Base-by-base conservation (phyloP, 257 asterid genomes). In the Echites panduratus region DNA sequence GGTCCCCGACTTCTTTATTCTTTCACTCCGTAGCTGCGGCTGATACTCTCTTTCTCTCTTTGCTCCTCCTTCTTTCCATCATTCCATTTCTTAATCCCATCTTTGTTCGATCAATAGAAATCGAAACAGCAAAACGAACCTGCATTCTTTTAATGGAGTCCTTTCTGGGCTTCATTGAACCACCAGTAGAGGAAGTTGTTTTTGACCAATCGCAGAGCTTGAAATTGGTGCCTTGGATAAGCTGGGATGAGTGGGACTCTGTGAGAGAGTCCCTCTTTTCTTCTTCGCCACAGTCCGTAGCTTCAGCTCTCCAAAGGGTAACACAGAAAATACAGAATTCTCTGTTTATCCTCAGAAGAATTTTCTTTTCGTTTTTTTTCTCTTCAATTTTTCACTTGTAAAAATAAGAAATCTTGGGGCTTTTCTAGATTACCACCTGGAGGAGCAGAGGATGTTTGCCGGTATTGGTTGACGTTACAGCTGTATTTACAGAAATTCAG, bases 201-300 rank as follows among this genome's bases (percentile, higher is more conserved):
- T 84, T 81, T n/a, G n/a, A n/a, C 50, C 83, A 83, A 27, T 70
- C 83, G 17, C 79, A 58, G 41, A 58, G 87, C 65, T 81, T 79
- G 82, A 93, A 88, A 85, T 79, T 82, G 78, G 98, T 90, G 48
- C 97, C 96, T 1, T 93, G 98, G 98, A 79, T 89, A 10, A 85
- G 80, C 83, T 90, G 97, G 98, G 96, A 85, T 50, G 96, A 91
- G 73, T 93, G 97, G 98, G 78, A 69, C 70, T 80, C 80, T 45
- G 90, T 89, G 61, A 80, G 78, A 45, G 75, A 70, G 45, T 87
- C 92, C 38, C 88, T 93, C 66, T 91, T 93, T 79, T 91, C 96
- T 57, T 77, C 94, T 61, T 79, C 90, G 67, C 84, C 87, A 1
- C 72, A 74, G 52, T 84, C 86, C 27, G 81, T 86, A 17, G 82